Evolutionary conservation across 441 rosid species (phyloP).

Genomic region (Raphanus hybrid): DNA sequence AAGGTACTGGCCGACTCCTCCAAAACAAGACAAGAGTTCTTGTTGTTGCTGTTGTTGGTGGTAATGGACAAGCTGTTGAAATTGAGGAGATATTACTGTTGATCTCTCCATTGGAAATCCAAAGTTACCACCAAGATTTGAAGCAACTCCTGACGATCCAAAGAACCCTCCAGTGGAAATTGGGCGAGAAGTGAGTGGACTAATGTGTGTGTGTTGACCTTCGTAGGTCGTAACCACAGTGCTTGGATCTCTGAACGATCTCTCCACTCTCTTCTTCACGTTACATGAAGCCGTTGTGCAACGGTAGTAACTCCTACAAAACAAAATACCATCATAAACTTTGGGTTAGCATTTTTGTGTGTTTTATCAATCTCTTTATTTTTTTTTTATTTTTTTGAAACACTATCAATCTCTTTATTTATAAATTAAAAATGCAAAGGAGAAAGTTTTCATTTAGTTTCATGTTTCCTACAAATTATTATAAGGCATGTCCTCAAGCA

Average conservation of each 20-base stretch:
- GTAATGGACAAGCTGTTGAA: conserved; percentile 39
- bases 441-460: too few species aligned
- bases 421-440: too few species aligned
- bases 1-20: conserved; percentile 34
- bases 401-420: too few species aligned
- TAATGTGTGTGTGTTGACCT: conserved; percentile 74
- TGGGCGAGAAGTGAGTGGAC: conserved; percentile 58
- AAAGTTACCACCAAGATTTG: conserved; percentile 30
- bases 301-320: conserved; percentile 77
- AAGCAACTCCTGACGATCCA: conserved; percentile 32
- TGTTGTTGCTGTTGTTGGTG: conserved; percentile 45
- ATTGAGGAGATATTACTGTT: conserved; percentile 29
- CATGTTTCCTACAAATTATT: too few species aligned
- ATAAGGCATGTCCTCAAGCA: too few species aligned
- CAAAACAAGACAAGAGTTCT: conserved; percentile 36
- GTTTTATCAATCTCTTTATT: too few species aligned
- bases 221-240: conserved; percentile 75
- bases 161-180: conserved; percentile 26
- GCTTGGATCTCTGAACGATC: conserved; percentile 63
- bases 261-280: conserved; percentile 81
- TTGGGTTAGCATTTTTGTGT: not conserved
- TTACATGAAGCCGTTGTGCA: conserved; percentile 74
- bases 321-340: conserved; percentile 16
- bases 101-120: conserved; percentile 32
- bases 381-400: too few species aligned